A percentile compares a stretch with the other conserved stretches of the same genome.
Evolutionary conservation across 345 rosid species (phyloP).

Genomic region (Pistacia vera): DNA sequence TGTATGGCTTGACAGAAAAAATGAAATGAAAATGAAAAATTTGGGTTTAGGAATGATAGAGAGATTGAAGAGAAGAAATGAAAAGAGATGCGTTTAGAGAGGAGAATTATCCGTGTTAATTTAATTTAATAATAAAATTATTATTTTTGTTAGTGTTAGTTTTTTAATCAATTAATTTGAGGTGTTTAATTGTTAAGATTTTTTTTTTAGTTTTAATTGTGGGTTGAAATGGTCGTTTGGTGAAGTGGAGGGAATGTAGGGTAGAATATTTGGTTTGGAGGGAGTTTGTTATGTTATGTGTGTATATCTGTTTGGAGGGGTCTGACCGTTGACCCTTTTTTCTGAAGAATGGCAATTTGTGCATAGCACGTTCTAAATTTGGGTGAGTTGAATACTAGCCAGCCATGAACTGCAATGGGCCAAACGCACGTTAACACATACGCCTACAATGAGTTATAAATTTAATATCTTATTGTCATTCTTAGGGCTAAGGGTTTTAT

Average conservation of each 20-base stretch:
- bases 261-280: slow-evolving; percentile 10
- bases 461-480: no score
- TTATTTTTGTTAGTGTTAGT: not conserved
- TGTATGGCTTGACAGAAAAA: not conserved
- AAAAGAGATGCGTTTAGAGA: slow-evolving; percentile 15
- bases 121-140: not conserved
- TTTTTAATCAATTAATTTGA: not conserved
- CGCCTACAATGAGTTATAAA: no score
- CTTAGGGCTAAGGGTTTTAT: no score
- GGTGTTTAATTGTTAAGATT: not conserved
- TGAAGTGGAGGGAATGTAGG: slow-evolving; percentile 19
- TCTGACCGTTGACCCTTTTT: slow-evolving; percentile 23
- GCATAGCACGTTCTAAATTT: slow-evolving; percentile 13
- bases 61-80: slow-evolving; percentile 12
- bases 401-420: not conserved
- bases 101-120: slow-evolving; percentile 16
- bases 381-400: not conserved
- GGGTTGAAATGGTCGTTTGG: slow-evolving; percentile 27
- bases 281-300: not conserved
- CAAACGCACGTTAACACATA: no score
- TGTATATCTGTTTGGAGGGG: not conserved
- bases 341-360: not conserved
- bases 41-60: not conserved
- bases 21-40: no score
- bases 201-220: not conserved